These are phyloP conservation scores for Erythrobasidium hasegawianum DNA, from an alignment of 1,284 basidiomycete species.

Conservation along the genomic window DNA sequence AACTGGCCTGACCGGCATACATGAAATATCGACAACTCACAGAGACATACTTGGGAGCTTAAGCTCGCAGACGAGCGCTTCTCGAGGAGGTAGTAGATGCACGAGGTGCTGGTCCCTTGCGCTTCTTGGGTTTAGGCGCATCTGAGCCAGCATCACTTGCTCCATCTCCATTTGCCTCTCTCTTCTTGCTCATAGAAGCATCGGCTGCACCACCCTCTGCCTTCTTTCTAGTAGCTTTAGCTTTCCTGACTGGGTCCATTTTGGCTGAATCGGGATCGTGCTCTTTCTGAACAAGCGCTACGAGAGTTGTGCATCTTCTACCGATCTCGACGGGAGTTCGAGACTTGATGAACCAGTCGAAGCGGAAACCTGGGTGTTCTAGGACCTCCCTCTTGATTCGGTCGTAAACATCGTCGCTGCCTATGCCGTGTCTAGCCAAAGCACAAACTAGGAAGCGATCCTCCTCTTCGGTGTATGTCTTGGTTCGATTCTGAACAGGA, in stretches of 20 bases:
- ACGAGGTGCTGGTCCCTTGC: too few relatives aligned
- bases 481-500: conserved; percentile 83
- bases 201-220: neutral
- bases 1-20: too few relatives aligned
- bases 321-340: conserved; percentile 86
- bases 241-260: conserved; percentile 45
- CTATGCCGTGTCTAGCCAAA: conserved; percentile 86
- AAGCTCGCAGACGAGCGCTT: too few relatives aligned
- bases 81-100: too few relatives aligned
- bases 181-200: conserved; percentile 2
- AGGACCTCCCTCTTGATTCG: conserved; percentile 93
- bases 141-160: conserved; percentile 27
- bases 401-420: conserved; percentile 88
- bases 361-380: conserved; percentile 88
- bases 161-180: conserved; percentile 23
- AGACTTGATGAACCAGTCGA: conserved; percentile 76
- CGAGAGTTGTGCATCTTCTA: conserved; percentile 79
- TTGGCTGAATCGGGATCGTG: conserved; percentile 54
- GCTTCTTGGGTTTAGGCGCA: conserved; percentile 16
- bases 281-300: conserved; percentile 87
- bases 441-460: conserved; percentile 92
- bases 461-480: conserved; percentile 94
- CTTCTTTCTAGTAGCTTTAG: conserved; percentile 18
- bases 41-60: too few relatives aligned
- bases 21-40: too few relatives aligned